A percentile compares a stretch with the other conserved stretches of the same genome.
Evolutionary conservation across 495 filamentous ascomycete genomes (phyloP).

Genomic region (Hypomontagnella monticulosa): DNA sequence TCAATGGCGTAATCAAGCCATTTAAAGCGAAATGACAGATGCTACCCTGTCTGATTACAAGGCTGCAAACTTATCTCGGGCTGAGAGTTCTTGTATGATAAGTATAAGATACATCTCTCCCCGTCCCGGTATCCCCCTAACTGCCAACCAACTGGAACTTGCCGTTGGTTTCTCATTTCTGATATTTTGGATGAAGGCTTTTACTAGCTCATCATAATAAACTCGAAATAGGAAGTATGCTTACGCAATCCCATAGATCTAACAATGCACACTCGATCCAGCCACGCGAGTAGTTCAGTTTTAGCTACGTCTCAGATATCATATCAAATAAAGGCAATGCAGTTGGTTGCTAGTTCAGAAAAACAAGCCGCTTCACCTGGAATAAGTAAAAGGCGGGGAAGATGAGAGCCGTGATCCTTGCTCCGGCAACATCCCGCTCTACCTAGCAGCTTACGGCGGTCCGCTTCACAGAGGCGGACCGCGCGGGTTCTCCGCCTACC

Average conservation of each 20-base stretch:
- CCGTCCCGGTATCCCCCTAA: not conserved
- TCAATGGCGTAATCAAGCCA: slow-evolving; percentile 28
- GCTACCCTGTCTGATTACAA: slow-evolving; percentile 41
- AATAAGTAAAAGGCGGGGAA: slow-evolving; percentile 8
- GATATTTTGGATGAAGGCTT: not conserved
- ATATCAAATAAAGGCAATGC: not conserved
- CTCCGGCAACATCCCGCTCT: slow-evolving; percentile 36
- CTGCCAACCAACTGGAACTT: slow-evolving; percentile 1
- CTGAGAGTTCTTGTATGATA: slow-evolving; percentile 18
- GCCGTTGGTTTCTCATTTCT: not conserved
- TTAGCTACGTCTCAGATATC: too few relatives aligned
- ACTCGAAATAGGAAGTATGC: too few relatives aligned
- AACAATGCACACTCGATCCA: too few relatives aligned
- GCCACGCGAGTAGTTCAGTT: too few relatives aligned
- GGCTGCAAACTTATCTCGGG: slow-evolving; percentile 36
- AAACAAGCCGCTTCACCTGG: slow-evolving; percentile 12
- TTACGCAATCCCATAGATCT: too few relatives aligned
- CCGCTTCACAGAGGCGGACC: slow-evolving; percentile 19
- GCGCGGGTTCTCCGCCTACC: slow-evolving; percentile 16
- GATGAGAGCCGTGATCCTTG: slow-evolving; percentile 15
- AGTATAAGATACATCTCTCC: slow-evolving; percentile 14
- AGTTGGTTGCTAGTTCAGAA: not conserved
- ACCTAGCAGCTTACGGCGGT: not conserved
- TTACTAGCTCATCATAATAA: too few relatives aligned
- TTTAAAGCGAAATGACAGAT: slow-evolving; percentile 44